phyloP scores from a whole-genome alignment of 2,329 filamentous ascomycete genomes.

The Dactylellina cionopaga region DNA sequence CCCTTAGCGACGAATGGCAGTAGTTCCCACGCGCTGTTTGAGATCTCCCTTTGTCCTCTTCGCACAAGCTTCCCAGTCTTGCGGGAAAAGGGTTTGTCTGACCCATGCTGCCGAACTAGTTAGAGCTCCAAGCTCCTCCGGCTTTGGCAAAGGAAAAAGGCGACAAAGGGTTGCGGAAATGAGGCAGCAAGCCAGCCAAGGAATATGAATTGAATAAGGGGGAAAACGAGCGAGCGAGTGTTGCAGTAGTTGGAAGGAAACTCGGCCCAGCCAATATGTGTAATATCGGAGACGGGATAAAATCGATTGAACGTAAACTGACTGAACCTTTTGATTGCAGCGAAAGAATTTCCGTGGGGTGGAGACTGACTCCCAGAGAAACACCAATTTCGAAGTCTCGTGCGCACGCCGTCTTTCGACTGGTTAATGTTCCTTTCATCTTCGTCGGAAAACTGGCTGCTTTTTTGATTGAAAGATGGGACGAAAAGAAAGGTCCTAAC shows the following conservation, averaged over 20 bases:
- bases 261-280: constrained; percentile 24
- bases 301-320: too few relatives aligned
- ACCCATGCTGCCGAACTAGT: background rate
- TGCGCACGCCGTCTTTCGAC: constrained; percentile 7
- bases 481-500: constrained; percentile 9
- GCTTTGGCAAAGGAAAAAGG: constrained; percentile 30
- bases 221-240: background rate
- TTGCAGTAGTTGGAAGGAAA: constrained; percentile 1
- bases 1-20: constrained; percentile 39
- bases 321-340: constrained; percentile 30
- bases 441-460: background rate
- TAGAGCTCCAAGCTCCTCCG: constrained; percentile 21
- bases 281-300: constrained; percentile 25
- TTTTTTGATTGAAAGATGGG: constrained; percentile 23
- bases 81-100: background rate
- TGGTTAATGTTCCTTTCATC: background rate
- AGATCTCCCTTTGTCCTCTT: constrained; percentile 4
- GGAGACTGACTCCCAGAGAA: background rate
- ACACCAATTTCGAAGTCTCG: background rate
- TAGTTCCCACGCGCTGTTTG: constrained; percentile 16
- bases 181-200: constrained; percentile 38
- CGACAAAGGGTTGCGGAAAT: constrained; percentile 52
- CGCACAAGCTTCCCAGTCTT: background rate
- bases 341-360: constrained; percentile 20
- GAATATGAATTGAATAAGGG: constrained; percentile 36